Base-by-base conservation (phyloP, 352 stramenopile genomes). In the Globisporangium ultimum region DNA sequence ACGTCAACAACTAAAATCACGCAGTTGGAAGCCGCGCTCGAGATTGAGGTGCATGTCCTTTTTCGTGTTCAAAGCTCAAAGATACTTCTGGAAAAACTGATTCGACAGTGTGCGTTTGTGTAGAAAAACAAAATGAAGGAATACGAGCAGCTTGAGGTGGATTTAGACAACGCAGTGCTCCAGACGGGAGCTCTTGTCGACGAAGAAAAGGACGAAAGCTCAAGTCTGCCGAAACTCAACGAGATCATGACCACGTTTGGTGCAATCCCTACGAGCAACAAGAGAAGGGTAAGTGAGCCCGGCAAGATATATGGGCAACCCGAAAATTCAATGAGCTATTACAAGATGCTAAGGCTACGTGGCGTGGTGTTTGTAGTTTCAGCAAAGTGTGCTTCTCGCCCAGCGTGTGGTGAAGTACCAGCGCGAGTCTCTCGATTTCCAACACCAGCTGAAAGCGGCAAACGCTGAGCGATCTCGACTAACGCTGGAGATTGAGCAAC, bases 91-190 rank as follows among this genome's bases (percentile, higher is more conserved):
- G 18, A 12, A 24, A 18, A n/a, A 11, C 10, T 46, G 17, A 34
- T 36, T 3, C 14, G 6, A 11, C n/a, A 24, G 0, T 61, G 18
- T 32, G 22, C 1, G 48, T 41, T 4, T 38, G 51, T 21, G 11
- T 32, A 89, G 83, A 61, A 70, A 34, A 74, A 72, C 38, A 84
- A 84, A 17, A 43, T 92, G 13, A 78, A 80, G 47, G 76, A 89
- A 52, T 92, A 92, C 61, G 83, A 92, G 28, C 55, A 84, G 32
- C 68, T 92, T 13, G 83, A 92, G 53, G 71, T 89, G 22, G 80
- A 92, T 49, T 67, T 92, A 55, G 83, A 92, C 52, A 64, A 77
- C 17, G 83, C 80, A 8, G 67, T 89, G 11, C 36, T 90, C 0
- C 80, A 92, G 66, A 87, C 78, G 1, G 83, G 82, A 0, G 74